Conservation (phyloP, 2,329 filamentous ascomycete genomes). For the Clonostachys byssicola region DNA sequence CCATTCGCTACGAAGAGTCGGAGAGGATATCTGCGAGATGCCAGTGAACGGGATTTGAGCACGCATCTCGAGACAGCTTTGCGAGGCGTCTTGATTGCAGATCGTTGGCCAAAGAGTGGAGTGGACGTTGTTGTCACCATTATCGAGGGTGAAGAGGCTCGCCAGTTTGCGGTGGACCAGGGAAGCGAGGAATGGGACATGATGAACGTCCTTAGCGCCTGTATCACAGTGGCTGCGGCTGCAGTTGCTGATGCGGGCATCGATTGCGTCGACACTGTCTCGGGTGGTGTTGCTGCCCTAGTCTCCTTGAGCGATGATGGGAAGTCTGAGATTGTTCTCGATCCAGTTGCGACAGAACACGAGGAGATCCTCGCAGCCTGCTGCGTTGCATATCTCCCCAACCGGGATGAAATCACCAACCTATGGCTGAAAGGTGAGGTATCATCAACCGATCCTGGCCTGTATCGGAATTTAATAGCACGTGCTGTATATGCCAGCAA, state of each 20-base stretch:
- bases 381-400: constrained; percentile 84
- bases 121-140: constrained; percentile 94
- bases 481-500: constrained; percentile 35
- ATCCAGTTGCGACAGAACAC: constrained; percentile 81
- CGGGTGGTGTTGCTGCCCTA: constrained; percentile 83
- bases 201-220: constrained; percentile 88
- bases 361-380: constrained; percentile 74
- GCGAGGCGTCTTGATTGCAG: constrained; percentile 83
- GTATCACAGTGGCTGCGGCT: constrained; percentile 89
- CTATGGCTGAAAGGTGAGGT: constrained; percentile 83
- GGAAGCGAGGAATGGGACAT: constrained; percentile 72
- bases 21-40: constrained; percentile 81
- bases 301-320: constrained; percentile 37
- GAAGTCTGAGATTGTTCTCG: constrained; percentile 57
- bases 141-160: constrained; percentile 87
- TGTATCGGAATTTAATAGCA: constrained; percentile 27
- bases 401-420: constrained; percentile 87
- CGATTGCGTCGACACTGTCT: constrained; percentile 87
- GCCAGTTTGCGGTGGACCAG: constrained; percentile 37
- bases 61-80: constrained; percentile 90
- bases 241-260: constrained; percentile 93
- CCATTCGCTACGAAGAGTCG: constrained; percentile 84
- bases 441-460: constrained; percentile 27
- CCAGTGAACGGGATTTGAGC: constrained; percentile 81
- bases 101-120: constrained; percentile 97